phyloP scores from a whole-genome alignment of 768 basidiomycete genomes.

The Trametes maxima region DNA sequence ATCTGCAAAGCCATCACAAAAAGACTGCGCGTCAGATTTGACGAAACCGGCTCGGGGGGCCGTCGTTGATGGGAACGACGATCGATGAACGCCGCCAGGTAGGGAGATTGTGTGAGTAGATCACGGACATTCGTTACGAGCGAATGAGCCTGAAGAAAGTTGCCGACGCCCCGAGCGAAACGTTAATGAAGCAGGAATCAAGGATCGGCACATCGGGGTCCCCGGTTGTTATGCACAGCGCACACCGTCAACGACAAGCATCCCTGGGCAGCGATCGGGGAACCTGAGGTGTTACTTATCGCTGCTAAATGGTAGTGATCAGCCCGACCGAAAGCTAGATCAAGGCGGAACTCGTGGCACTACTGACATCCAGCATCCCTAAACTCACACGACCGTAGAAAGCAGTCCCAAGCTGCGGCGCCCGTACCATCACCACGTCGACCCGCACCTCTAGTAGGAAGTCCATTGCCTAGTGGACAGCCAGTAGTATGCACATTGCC shows the following conservation, averaged over 20 bases:
- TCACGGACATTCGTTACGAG: too few relatives aligned
- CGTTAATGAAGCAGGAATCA: not conserved
- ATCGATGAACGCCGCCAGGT: too few relatives aligned
- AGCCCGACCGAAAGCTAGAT: too few relatives aligned
- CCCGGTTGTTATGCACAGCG: not conserved
- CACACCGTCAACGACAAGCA: too few relatives aligned
- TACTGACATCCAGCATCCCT: not conserved
- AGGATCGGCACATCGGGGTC: not conserved
- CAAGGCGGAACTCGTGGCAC: not conserved
- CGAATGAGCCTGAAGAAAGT: too few relatives aligned
- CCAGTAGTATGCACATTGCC: not conserved
- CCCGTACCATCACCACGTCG: not conserved
- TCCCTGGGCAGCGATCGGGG: too few relatives aligned
- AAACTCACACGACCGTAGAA: not conserved
- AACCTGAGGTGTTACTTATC: too few relatives aligned
- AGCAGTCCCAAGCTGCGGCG: not conserved
- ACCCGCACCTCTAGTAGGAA: not conserved
- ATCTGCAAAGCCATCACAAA: slow-evolving; percentile 12
- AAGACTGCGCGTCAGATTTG: not conserved
- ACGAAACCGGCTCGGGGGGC: not conserved
- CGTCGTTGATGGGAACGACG: slow-evolving; percentile 1
- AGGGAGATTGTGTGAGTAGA: too few relatives aligned
- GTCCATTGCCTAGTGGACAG: not conserved
- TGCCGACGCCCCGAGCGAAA: too few relatives aligned
- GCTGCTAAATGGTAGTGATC: too few relatives aligned